Evolutionary conservation across 306 rosid species (phyloP), one percentile per base, ranked within the genome.

Genomic region (Quercus rubra): DNA sequence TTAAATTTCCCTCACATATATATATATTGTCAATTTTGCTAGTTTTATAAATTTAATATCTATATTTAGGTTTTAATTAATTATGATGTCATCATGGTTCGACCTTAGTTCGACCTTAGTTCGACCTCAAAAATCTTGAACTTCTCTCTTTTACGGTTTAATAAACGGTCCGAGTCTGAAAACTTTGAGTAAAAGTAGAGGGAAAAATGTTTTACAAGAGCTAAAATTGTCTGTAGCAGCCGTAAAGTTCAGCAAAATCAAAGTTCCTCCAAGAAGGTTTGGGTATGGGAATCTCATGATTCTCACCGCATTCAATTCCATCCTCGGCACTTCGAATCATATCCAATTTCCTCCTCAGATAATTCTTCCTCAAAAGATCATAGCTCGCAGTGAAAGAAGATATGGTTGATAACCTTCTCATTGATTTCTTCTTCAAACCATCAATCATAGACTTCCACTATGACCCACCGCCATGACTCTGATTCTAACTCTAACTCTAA

Each of bases 231-330:
- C 46, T 5, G 99, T 95, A 55, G 99, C 98, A 23, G 88, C 85
- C 14, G 84, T 84, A 11, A 95, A 1, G 92, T 67, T 91, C 98
- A 3, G 83, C 84, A 49, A 79, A 87, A 52, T 85, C 97, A 66
- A 89, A 95, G 83, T 81, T 95, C 83, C 92, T 89, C 99, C 99
- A 95, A 4, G 98, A 86, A 4, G 96, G 93, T 61, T 93, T 95
- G 0, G 82, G 57, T 4, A 78, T 67, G 1, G 91, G 79, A 85
- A 86, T 43, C 14, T n/a, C 89, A 0, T 90, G 76, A 85, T 84
- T 35, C 14, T 18, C 89, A 0, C 35, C 88, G 57, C 83, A 6
- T 63, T 85, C 88, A 10, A 86, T 78, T 1, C 61, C 23, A 0
- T 89, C 94, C 67, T 88, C 98, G 0, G 94, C 84, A 55, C 90